phyloP scores from a whole-genome alignment of 2,329 filamentous ascomycete species.

The Calonectria pseudoreteaudii region DNA sequence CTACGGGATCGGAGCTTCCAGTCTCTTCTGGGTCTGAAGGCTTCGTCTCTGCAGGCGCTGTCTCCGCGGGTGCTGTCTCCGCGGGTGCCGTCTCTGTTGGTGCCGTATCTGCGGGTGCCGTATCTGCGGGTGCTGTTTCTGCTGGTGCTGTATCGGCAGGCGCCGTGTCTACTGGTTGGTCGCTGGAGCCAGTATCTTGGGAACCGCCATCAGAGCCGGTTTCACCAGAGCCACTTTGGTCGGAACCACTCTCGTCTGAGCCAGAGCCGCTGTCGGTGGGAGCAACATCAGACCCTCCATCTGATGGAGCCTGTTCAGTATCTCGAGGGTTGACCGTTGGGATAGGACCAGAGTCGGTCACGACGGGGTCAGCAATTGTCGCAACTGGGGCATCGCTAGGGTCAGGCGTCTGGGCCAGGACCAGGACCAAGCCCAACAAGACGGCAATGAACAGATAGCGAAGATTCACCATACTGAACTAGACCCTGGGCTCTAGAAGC shows the following conservation, averaged over 20 bases:
- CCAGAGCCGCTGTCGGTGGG: background rate
- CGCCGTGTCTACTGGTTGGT: background rate
- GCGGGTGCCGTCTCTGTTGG: background rate
- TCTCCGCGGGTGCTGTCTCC: background rate
- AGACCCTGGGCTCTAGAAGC: background rate
- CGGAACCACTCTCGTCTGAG: background rate
- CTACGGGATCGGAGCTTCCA: background rate
- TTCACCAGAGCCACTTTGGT: background rate
- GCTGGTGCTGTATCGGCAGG: background rate
- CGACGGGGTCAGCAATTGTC: background rate
- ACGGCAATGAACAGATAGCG: background rate
- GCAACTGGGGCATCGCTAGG: background rate
- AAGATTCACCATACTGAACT: slow-evolving; percentile 1
- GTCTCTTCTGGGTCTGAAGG: background rate
- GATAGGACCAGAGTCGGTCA: background rate
- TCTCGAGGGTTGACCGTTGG: background rate
- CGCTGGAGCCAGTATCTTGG: background rate
- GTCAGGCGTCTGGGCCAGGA: background rate
- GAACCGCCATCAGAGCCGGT: background rate
- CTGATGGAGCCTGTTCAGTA: background rate
- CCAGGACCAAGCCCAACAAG: background rate
- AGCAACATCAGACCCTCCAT: background rate
- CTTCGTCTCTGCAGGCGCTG: background rate
- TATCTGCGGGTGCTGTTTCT: background rate
- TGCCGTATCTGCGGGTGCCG: background rate